A percentile compares a stretch with the other conserved stretches of the same genome.
Evolutionary conservation across 352 stramenopile species (phyloP).

Genomic region (Halophytophthora batemanensis): DNA sequence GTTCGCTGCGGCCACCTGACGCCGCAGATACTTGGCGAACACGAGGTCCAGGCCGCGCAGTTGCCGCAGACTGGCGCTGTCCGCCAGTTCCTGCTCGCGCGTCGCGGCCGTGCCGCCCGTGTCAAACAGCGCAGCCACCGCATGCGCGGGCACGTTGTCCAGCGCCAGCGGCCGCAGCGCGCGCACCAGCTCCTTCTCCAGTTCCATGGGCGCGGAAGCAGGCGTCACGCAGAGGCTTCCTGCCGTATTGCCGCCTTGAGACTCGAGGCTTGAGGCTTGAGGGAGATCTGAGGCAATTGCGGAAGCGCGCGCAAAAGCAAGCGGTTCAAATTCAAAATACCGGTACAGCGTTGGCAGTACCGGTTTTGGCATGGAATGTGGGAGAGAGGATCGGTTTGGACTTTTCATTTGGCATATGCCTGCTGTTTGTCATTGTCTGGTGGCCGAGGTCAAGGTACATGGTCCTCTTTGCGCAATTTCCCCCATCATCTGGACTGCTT

Average conservation of each 20-base stretch:
- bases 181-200: constrained; percentile 60
- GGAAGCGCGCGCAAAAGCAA: too few relatives aligned
- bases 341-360: too few relatives aligned
- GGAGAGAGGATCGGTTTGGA: too few relatives aligned
- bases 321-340: too few relatives aligned
- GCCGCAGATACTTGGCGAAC: constrained; percentile 51
- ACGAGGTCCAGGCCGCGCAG: constrained; percentile 52
- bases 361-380: too few relatives aligned
- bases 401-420: too few relatives aligned
- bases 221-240: neutral
- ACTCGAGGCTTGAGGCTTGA: too few relatives aligned
- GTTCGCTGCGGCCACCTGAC: constrained; percentile 19
- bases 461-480: too few relatives aligned
- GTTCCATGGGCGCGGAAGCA: constrained; percentile 16
- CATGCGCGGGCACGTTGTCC: constrained; percentile 38
- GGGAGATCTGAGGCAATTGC: too few relatives aligned
- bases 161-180: constrained; percentile 62
- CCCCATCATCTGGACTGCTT: too few relatives aligned
- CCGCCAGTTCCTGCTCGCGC: constrained; percentile 25
- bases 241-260: neutral
- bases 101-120: constrained; percentile 58
- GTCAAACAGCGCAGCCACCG: constrained; percentile 61
- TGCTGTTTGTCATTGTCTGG: too few relatives aligned
- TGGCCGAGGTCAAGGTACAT: too few relatives aligned
- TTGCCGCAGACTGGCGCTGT: constrained; percentile 35